Conservation (phyloP, 202 grass and related monocot species). For the Digitaria exilis region DNA sequence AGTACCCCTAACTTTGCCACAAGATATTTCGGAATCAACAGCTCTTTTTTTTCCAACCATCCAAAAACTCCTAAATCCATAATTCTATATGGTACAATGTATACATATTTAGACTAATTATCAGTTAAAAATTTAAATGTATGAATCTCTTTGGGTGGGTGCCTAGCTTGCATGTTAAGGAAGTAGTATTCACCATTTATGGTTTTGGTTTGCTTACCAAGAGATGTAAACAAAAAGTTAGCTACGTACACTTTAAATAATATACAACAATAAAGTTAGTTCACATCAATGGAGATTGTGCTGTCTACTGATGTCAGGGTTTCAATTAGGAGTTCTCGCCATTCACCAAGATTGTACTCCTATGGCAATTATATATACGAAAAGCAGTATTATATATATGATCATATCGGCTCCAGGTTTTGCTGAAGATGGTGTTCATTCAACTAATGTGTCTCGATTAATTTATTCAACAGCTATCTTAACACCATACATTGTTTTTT, state of each 20-base stretch:
- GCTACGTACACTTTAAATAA: background rate
- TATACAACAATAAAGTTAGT: background rate
- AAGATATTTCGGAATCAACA: too few species aligned
- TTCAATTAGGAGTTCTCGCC: background rate
- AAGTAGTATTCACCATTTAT: too few species aligned
- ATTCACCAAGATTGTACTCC: constrained; percentile 1
- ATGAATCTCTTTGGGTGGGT: too few species aligned
- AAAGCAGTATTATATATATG: background rate
- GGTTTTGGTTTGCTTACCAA: background rate
- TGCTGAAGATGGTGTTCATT: background rate
- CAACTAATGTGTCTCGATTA: background rate
- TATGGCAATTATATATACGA: background rate
- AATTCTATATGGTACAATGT: too few species aligned
- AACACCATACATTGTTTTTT: background rate
- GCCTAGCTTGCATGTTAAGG: too few species aligned
- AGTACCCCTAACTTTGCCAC: too few species aligned
- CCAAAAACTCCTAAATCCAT: too few species aligned
- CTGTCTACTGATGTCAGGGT: background rate
- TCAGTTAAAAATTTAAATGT: too few species aligned
- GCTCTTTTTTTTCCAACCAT: too few species aligned
- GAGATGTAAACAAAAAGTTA: background rate
- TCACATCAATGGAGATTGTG: constrained; percentile 1
- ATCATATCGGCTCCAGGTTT: background rate
- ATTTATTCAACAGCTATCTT: background rate
- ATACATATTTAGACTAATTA: too few species aligned